Base-by-base conservation (phyloP, 129 eudicot genomes). In the Rutidosis leptorrhynchoides region DNA sequence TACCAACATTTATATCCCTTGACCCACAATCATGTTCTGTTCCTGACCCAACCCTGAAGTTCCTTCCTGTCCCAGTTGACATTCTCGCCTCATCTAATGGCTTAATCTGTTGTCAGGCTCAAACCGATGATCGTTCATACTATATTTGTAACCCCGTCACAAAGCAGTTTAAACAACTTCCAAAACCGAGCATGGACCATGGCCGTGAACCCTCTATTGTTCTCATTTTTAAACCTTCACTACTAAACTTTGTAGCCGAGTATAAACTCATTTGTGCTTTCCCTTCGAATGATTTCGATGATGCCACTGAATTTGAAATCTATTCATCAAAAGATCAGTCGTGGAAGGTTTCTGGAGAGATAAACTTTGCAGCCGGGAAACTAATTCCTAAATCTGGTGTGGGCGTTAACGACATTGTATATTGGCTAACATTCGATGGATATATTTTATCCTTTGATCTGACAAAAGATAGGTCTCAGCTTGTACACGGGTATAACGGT, bases 81-180 rank as follows among this genome's bases (percentile, higher is more conserved):
- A 54, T 88, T 59, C 21, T 69, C 28, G 54, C 86, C 56, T 82
- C 91, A 19, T 80, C 84, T 22, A 84, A 84, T 53, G 91, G 96
- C 28, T 72, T 88, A 37, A 88, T 88, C 48, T 80, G 85, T 55
- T 88, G 91, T 74, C 81, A 66, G 57, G 80, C 80, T 12, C 55
- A 11, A 35, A 27, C 74, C 4, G 77, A 59, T 6, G 84, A 75
- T 22, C 76, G 25, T 23, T 66, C 80, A 12, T 88, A 84, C 77
- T 84, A 82, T 68, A 65, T 88, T 25, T 88, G 91, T 77, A 84
- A 84, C 71, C 91, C 88, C 0, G 88, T 65, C 33, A 82, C 85
- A 9, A 30, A n/a, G 79, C 75, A 84, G 64, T 84, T 62, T 63
- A 85, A 78, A 75, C 62, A 62, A 57, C 84, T 88, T 30, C 88